Evolutionary conservation across 192 early-diverging fungal genomes (phyloP), one percentile per base, ranked within the genome.

Genomic region (Linnemannia exigua): DNA sequence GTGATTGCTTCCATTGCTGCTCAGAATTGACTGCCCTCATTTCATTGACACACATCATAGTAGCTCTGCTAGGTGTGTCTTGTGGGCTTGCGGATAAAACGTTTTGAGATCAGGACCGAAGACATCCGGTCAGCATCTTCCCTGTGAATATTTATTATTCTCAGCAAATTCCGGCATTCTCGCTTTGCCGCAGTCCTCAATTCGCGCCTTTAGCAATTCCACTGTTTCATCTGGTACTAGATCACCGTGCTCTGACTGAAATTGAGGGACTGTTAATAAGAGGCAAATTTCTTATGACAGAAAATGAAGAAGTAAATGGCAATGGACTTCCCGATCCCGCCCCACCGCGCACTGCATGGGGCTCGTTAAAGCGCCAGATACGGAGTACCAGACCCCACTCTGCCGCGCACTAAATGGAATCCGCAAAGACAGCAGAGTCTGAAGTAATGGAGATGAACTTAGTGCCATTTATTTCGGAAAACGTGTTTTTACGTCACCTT

Each of bases 391-490:
- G 44, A 73, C 71, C 71, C 71, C 71, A 47, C 51, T 33, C 71
- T 52, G 51, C 47, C 71, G 71, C 71, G 71, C 71, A 58, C 72
- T 74, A 33, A 74, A 74, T 74, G 35, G 72, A 33, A 74, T 31
- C 37, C 72, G 51, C 72, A 35, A 36, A 74, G 20, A 33, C 51
- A 58, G 72, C 5, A 33, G 28, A 74, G 72, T 35, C 28, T 74
- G 72, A 35, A 54, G 72, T 74, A 51, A 74, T 74, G 7, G 72
- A 25, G 9, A n/a, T 20, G 70, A 16, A 50, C 46, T 25, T 72
- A 72, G 70, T 72, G 70, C 44, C 70, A 72, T 48, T 72, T 72
- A 72, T 72, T 72, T 72, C 70, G 25, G 46, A 50, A 50, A 25
- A 25, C 46, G n/a, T 50, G 38, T 70, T 70, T 20, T 44, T n/a